Base-by-base conservation (phyloP, 139 green algal species). In the Nannochloris sp. region DNA sequence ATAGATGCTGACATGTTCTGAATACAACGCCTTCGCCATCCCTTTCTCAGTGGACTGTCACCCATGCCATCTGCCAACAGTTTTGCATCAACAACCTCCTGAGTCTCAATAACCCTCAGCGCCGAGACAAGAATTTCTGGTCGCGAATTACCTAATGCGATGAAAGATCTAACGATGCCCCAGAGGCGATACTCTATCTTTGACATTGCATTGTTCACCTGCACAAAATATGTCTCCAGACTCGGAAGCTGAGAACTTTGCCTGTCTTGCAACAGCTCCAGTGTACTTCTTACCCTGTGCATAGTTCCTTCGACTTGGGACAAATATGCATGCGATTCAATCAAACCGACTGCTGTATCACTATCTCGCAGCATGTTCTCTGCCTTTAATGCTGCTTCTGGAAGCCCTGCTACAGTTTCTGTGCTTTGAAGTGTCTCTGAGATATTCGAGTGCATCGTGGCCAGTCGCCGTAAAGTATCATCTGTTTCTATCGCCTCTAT, bases 101-200 rank as follows among this genome's bases (percentile, higher is more conserved):
- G 88, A 57, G 91, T 78, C 70, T 95, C 87, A 14, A 95, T 69
- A 28, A 95, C 58, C 40, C 79, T 26, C 40, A 89, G 68, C 13
- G 79, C 83, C 37, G 82, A 71, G 20, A 95, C 85, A 66, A 95
- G 78, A 65, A 87, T 74, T 12, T 67, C 75, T 17, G 88, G 88
- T 40, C 83, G 66, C 46, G 76, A 59, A 51, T 67, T 59, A 0
- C 71, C 69, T 56, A 92, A 56, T 9, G 20, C 51, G 45, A 84
- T 49, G 60, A 87, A 89, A 62, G 75, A 67, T 20, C 76, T 67
- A 36, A 89, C 68, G 28, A 84, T 68, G 44, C 46, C 55, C 76
- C 73, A 93, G 67, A 95, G 74, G 29, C 72, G 69, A 63, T 80
- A 66, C 79, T 95, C 85, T 72, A 92, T 84, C 37, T 74, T 68